Base-by-base conservation (phyloP, 495 filamentous ascomycete species). In the Recurvomyces mirabilis region DNA sequence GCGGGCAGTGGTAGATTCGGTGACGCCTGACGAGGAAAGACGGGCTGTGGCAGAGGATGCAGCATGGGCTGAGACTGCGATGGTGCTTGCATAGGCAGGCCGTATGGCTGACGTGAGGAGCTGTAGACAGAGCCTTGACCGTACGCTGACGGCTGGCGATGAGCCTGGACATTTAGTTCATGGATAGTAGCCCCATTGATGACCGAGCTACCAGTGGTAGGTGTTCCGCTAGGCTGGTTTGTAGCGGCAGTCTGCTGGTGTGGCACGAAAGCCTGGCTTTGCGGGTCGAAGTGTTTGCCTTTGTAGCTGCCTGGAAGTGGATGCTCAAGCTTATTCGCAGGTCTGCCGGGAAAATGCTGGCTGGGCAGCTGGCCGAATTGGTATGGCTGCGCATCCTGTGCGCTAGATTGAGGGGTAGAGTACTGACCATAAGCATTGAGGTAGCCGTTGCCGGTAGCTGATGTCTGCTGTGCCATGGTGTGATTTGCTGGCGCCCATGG, bases 261-360 rank as follows among this genome's bases (percentile, higher is more conserved):
- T n/a, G 88, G 88, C 31, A 94, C 74, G 56, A 95, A 95, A 2
- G 85, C 78, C 47, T 87, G 82, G 10, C 84, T 94, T 61, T 93
- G 87, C 0, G 88, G 88, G 53, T 95, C 94, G 68, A 95, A 94
- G 17, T 81, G 73, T 55, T 85, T 81, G 18, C 86, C 70, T 56
- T 78, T 82, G 61, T 81, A 93, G 62, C 79, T 86, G 14, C 82
- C 84, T 12, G 84, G 83, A 31, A 93, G 72, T 22, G 82, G 79
- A 58, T 91, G 83, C 46, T 79, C 71, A 3, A 46, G 34, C 35
- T 71, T 65, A 36, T 63, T 53, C 40, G 55, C 76, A 57, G 81
- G 78, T 31, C 79, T 69, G 40, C 76, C 72, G 29, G 77, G 63
- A 41, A 78, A 76, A 57, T 69, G 68, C 50, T 85, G 78, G 12